Conservation (phyloP, 768 basidiomycete genomes). For the Amanita inopinata region DNA sequence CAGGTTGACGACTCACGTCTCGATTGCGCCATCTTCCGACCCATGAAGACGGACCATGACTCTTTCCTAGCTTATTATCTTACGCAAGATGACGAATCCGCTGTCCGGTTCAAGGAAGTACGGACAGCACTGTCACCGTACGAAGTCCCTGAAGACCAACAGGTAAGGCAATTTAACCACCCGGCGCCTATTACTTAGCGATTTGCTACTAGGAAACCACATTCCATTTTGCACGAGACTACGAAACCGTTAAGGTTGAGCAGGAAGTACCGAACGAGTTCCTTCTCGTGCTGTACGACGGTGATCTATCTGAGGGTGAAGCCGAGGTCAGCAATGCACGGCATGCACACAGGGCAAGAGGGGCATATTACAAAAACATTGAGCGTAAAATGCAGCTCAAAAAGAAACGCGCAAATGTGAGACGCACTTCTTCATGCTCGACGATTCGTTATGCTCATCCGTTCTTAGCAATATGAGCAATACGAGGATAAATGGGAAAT, state of each 20-base stretch:
- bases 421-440: conserved; percentile 18
- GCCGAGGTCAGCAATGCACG: conserved; percentile 24
- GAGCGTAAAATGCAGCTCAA: conserved; percentile 83
- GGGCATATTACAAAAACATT: conserved; percentile 85
- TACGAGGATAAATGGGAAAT: conserved; percentile 79
- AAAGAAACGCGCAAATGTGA: conserved; percentile 73
- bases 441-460: conserved; percentile 7
- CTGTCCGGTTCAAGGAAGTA: conserved; percentile 52
- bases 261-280: conserved; percentile 83
- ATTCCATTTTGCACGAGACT: conserved; percentile 76
- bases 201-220: conserved; percentile 40
- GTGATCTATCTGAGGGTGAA: conserved; percentile 29
- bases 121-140: conserved; percentile 34
- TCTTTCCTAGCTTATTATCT: conserved; percentile 84
- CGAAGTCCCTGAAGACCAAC: conserved; percentile 42
- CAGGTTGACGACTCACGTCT: conserved; percentile 72
- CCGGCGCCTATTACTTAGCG: neutral
- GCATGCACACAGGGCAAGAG: conserved; percentile 33
- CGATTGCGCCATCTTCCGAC: conserved; percentile 78
- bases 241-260: conserved; percentile 80
- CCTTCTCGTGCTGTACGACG: conserved; percentile 64
- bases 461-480: conserved; percentile 50
- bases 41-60: conserved; percentile 83
- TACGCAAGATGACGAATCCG: conserved; percentile 65
- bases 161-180: conserved; percentile 28